Evolutionary conservation across 106 monocot species (phyloP), one percentile per base, ranked within the genome.

Genomic region (Allium cepa): DNA sequence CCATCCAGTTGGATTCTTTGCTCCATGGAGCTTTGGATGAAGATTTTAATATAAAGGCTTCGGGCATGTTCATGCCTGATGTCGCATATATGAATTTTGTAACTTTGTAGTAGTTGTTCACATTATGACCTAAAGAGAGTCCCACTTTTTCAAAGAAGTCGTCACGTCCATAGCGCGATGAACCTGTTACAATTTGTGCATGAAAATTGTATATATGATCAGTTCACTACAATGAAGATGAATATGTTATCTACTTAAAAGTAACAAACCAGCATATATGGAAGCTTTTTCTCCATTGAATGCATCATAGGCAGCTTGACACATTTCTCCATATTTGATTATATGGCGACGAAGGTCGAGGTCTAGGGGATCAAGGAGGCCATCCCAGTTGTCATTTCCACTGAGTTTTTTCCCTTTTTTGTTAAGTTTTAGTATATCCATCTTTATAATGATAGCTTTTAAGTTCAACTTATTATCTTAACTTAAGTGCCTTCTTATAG

Each of bases 1-100:
- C 92, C 50, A 88, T 83, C 85, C 88, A 93, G 60, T 88, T 93
- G 11, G 88, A 93, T 47, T 83, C 80, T 74, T 60, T 59, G 71
- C 85, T 74, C 88, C 85, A 85, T 11, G 81, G 69, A 12, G 77
- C 79, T 64, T 76, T 73, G 52, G 88, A 84, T 58, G 64, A 12
- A 9, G 90, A 81, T 73, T 71, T 88, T 8, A 96, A 4, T 8
- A 92, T 78, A 80, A 92, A 84, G 62, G 79, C 86, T 46, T 80
- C 84, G 17, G 86, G 88, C 48, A 91, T 7, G 15, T 62, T 57
- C 2, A 92, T 17, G 47, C 80, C 63, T 8, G 91, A 84, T n/a
- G 92, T 88, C 17, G 96, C 96, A 71, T 92, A 97, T 18, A 97
- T 8, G 59, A 74, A 97, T 76, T 84, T 84, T 0, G 86, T 91